Evolutionary conservation across 768 basidiomycete species (phyloP), one percentile per base, ranked within the genome.

Genomic region (Thelephora ganbajun): DNA sequence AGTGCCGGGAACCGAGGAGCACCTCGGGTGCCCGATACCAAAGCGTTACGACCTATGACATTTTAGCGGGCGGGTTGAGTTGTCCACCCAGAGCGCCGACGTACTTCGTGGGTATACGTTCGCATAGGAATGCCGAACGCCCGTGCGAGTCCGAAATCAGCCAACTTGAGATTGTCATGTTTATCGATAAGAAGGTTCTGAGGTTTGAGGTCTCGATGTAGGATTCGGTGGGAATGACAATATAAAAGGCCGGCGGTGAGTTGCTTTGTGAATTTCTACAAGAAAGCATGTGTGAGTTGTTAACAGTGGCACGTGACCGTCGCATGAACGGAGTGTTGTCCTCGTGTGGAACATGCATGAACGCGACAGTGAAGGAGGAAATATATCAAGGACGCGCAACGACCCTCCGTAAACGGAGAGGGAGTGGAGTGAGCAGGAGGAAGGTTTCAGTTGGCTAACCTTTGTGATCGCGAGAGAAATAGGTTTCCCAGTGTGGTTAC

Each of bases 1-100:
- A 99, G 63, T 98, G 92, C 37, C 93, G 80, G 4, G 89, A 85
- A 26, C 94, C 94, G 1, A 99, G 80, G 16, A 99, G 71, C 44
- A 99, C 94, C 63, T 99, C 96, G 2, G 96, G 96, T 4, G 94
- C 90, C 44, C 96, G 89, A 62, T 99, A 99, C 96, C 96, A 99
- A 35, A 99, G 74, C 9, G 96, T 99, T 18, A 99, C 96, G 43
- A 99, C 96, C 96, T 99, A 60, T 11, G 22, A 12, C 14, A 39
- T 14, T 11, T 20, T 22, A 9, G 33, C 33, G 37, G 14, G 30
- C 30, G 14, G 35, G 37, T 39, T 11, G 14, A 41, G 39, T 41
- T 14, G 9, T 39, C 48, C 18, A 48, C 7, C 50, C 46, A 30
- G 19, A 33, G 23, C 14, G 44, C 20, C 47, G 33, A 52, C 71